These are phyloP conservation scores for Colletotrichum sp. DNA, from an alignment of 2,329 filamentous ascomycete genomes.

Conservation along the genomic window DNA sequence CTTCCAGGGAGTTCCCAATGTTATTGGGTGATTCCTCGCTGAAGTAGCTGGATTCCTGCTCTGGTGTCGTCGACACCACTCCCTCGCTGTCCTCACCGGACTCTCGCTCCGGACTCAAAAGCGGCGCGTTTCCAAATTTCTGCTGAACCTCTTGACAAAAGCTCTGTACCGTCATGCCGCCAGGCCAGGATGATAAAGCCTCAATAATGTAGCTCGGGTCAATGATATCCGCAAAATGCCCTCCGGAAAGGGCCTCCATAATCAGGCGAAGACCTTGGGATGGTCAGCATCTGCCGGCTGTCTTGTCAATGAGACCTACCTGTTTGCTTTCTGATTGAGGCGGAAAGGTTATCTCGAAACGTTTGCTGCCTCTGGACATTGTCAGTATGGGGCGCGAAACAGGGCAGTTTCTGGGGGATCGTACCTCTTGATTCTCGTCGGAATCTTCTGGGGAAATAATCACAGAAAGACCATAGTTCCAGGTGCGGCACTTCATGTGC, in stretches of 20 bases:
- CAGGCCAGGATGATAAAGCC: background rate
- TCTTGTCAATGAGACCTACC: background rate
- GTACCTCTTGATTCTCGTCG: background rate
- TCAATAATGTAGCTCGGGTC: background rate
- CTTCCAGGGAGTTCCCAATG: background rate
- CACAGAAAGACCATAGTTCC: background rate
- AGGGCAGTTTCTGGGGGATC: background rate
- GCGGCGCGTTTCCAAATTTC: background rate
- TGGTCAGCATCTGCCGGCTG: background rate
- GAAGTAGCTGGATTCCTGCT: background rate
- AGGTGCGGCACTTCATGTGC: conserved; percentile 1
- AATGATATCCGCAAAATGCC: background rate
- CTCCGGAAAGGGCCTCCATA: conserved; percentile 1
- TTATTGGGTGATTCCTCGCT: background rate
- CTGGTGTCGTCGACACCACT: background rate
- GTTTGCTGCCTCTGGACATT: background rate
- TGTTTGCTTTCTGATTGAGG: background rate
- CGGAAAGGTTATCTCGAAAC: background rate
- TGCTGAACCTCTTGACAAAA: background rate
- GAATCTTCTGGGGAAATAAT: background rate
- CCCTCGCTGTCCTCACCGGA: background rate
- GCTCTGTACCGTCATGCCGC: background rate
- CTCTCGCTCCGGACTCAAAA: background rate
- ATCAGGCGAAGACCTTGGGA: conserved; percentile 30
- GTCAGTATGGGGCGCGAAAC: background rate